A percentile compares a stretch with the other conserved stretches of the same genome.
Conservation (phyloP, 805 yeast species). For the Sugiyamaella americana region DNA sequence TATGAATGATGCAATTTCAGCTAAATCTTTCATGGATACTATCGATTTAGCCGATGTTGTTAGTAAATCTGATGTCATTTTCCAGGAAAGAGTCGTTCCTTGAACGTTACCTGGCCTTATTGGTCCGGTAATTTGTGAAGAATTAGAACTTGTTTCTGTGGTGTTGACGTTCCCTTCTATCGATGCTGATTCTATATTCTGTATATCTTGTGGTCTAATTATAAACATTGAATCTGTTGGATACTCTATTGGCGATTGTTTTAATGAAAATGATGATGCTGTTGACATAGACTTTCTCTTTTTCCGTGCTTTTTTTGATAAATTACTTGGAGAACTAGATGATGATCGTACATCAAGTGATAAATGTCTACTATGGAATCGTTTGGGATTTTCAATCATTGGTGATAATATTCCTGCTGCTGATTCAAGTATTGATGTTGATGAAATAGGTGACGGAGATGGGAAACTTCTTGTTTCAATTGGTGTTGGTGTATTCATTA, state of each 20-base stretch:
- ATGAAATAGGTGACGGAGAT: not conserved
- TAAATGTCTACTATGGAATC: not conserved
- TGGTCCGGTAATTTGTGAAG: slow-evolving; percentile 15
- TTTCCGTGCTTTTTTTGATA: not conserved
- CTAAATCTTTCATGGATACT: slow-evolving; percentile 4
- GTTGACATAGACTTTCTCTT: not conserved
- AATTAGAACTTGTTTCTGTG: not conserved
- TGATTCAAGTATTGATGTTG: not conserved
- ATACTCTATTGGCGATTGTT: not conserved
- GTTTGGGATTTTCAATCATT: not conserved
- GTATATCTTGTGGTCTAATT: slow-evolving; percentile 16
- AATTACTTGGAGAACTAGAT: too few relatives aligned
- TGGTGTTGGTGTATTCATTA: not conserved
- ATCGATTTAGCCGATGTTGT: slow-evolving; percentile 8
- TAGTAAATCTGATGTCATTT: slow-evolving; percentile 22
- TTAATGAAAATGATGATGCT: not conserved
- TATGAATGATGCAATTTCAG: slow-evolving; percentile 14
- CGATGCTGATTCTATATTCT: not conserved
- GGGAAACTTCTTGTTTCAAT: not conserved
- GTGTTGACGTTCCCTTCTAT: too few relatives aligned
- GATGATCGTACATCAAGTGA: not conserved
- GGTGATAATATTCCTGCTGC: not conserved
- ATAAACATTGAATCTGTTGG: slow-evolving; percentile 9
- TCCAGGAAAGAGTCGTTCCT: slow-evolving; percentile 23
- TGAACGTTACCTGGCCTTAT: slow-evolving; percentile 20